Base-by-base conservation (phyloP, 2,329 filamentous ascomycete genomes). In the Paraphoma sp. region DNA sequence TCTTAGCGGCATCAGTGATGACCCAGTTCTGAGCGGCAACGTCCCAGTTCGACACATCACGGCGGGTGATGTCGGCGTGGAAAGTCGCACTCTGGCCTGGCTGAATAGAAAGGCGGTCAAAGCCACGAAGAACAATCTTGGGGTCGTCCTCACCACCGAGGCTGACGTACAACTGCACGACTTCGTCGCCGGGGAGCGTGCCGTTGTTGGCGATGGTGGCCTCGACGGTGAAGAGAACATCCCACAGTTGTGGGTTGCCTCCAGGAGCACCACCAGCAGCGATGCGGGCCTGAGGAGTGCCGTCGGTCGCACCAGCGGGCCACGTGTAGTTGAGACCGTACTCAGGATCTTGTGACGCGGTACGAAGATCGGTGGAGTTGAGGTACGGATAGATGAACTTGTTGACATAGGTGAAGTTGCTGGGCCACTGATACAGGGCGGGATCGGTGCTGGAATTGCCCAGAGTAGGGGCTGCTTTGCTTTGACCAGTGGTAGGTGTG, bases 1-100 rank as follows among this genome's bases (percentile, higher is more conserved):
- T 87, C 81, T 87, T 87, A 50, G 81, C 76, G 64, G 85, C 81
- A 18, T 79, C 67, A 30, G 79, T 81, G 51, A 88, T 80, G 45
- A 92, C 85, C 93, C 94, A 98, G 81, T 97, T 89, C 82, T 97
- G 93, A n/a, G 79, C 74, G 1, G 72, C 82, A 0, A 85, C 80
- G 65, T 97, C 91, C 93, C 94, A 97, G 80, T 93, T 95, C 73
- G 89, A 92, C 53, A 97, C 65, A 71, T 97, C 94, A 54, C 92
- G 87, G 40, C 93, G 85, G 6, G 88, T 93, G 53, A 97, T 77
- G 14, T 87, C 84, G 0, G 86, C 87, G 0, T 76, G 82, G 80
- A 95, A 96, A 1, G 82, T 85, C 3, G 80, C 82, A 49, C 83
- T 86, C 75, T 86, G 75, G n/a, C 91, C 92, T 0, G 91, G 84